Percentiles rank a stretch among this genome's conserved stretches.
phyloP scores from a whole-genome alignment of 2,329 filamentous ascomycete species.

The Hypoxylon sp. region DNA sequence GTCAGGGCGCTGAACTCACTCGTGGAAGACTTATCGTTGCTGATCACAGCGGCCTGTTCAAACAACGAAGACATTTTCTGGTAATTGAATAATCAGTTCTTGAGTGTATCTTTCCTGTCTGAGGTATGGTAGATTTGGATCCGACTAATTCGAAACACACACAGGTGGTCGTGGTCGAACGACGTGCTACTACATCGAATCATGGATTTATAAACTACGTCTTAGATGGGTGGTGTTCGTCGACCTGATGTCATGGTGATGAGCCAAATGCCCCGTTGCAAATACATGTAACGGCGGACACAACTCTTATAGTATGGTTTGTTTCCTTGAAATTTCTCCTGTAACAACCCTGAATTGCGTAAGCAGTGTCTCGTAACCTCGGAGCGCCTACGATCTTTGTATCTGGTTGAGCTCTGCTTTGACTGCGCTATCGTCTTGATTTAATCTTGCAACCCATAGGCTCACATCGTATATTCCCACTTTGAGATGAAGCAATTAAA shows the following conservation, averaged over 20 bases:
- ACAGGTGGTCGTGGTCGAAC: neutral
- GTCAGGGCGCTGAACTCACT: slow-evolving; percentile 14
- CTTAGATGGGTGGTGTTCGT: slow-evolving; percentile 11
- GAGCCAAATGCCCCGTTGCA: neutral
- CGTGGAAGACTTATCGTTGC: slow-evolving; percentile 13
- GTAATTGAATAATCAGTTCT: neutral
- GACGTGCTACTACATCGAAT: neutral
- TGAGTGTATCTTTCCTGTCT: neutral
- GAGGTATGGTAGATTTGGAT: neutral
- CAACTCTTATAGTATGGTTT: no score
- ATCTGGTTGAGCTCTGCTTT: neutral
- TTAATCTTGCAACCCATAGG: no score
- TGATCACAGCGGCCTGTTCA: slow-evolving; percentile 13
- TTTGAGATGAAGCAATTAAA: no score
- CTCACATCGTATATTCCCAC: no score
- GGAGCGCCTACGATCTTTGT: neutral
- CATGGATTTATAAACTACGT: neutral
- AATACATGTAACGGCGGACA: neutral
- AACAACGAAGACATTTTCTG: slow-evolving; percentile 26
- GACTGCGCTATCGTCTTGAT: neutral
- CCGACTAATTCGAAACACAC: neutral
- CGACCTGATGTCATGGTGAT: slow-evolving; percentile 25
- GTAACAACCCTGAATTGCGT: neutral
- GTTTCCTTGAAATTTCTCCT: neutral
- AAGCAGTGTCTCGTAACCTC: neutral